These are phyloP conservation scores for Seiridium unicorne DNA, from an alignment of 2,329 filamentous ascomycete genomes.

Conservation along the genomic window DNA sequence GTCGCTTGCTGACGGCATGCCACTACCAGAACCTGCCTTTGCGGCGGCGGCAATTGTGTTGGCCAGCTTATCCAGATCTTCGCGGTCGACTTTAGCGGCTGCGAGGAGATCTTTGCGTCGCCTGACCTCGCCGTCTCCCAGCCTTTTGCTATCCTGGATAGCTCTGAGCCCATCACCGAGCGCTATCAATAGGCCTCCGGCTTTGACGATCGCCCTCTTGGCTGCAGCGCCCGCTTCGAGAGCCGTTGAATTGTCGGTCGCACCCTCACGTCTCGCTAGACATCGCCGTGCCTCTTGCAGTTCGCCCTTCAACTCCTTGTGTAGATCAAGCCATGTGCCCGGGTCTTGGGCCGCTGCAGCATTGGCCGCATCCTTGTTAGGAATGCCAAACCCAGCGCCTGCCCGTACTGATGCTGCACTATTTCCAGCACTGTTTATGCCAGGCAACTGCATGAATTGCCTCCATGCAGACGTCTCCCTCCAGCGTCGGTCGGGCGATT, in stretches of 20 bases:
- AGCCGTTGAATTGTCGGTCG: slow-evolving; percentile 42
- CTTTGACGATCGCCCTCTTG: slow-evolving; percentile 70
- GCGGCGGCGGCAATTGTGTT: slow-evolving; percentile 42
- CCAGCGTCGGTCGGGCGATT: slow-evolving; percentile 73
- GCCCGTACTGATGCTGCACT: slow-evolving; percentile 47
- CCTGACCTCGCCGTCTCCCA: slow-evolving; percentile 75
- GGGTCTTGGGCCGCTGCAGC: slow-evolving; percentile 53
- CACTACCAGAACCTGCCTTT: slow-evolving; percentile 47
- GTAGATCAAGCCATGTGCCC: slow-evolving; percentile 73
- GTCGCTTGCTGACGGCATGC: slow-evolving; percentile 44
- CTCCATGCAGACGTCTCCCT: slow-evolving; percentile 71
- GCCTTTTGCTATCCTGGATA: slow-evolving; percentile 50
- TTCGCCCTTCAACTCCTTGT: slow-evolving; percentile 69
- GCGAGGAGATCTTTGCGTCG: slow-evolving; percentile 69
- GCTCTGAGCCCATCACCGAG: slow-evolving; percentile 64
- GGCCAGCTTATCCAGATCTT: slow-evolving; percentile 72
- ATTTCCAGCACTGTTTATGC: slow-evolving; percentile 42
- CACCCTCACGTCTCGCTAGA: slow-evolving; percentile 67
- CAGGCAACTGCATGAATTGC: slow-evolving; percentile 69
- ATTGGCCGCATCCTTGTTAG: slow-evolving; percentile 31
- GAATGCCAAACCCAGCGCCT: slow-evolving; percentile 35
- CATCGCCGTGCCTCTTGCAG: slow-evolving; percentile 66
- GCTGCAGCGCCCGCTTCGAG: slow-evolving; percentile 70
- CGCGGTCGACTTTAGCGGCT: slow-evolving; percentile 69
- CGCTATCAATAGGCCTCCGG: slow-evolving; percentile 60